Conservation (phyloP, 495 filamentous ascomycete species). For the Cetradonia linearis region DNA sequence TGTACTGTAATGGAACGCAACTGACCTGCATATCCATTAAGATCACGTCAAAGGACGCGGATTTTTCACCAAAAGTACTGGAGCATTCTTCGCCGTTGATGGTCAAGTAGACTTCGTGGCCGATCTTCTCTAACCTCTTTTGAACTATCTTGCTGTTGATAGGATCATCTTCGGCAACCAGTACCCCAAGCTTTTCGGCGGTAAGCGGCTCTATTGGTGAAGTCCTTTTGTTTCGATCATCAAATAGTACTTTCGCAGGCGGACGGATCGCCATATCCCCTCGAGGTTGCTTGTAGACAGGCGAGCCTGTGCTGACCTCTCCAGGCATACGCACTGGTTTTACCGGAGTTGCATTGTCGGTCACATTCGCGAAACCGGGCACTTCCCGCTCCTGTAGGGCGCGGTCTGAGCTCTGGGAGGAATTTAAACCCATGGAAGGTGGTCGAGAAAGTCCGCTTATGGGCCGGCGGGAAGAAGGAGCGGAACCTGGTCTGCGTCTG, state of each 20-base stretch:
- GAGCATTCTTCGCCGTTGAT: conserved; percentile 86
- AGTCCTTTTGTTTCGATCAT: conserved; percentile 14
- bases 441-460: conserved; percentile 8
- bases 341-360: conserved; percentile 25
- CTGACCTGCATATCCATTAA: conserved; percentile 93
- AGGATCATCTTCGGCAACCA: conserved; percentile 89
- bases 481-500: conserved; percentile 8
- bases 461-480: conserved; percentile 5
- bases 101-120: conserved; percentile 62
- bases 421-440: background rate
- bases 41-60: conserved; percentile 62
- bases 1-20: background rate
- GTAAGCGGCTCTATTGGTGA: conserved; percentile 16
- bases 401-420: conserved; percentile 4
- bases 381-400: conserved; percentile 13
- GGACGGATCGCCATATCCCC: conserved; percentile 5
- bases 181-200: conserved; percentile 47
- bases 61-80: conserved; percentile 49
- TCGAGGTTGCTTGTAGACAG: conserved; percentile 10
- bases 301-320: conserved; percentile 16
- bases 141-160: conserved; percentile 81
- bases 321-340: conserved; percentile 27
- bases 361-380: conserved; percentile 25
- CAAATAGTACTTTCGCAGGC: conserved; percentile 23
- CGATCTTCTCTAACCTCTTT: conserved; percentile 72